These are phyloP conservation scores for Pholiota conissans DNA, from an alignment of 768 basidiomycete genomes.

Conservation along the genomic window DNA sequence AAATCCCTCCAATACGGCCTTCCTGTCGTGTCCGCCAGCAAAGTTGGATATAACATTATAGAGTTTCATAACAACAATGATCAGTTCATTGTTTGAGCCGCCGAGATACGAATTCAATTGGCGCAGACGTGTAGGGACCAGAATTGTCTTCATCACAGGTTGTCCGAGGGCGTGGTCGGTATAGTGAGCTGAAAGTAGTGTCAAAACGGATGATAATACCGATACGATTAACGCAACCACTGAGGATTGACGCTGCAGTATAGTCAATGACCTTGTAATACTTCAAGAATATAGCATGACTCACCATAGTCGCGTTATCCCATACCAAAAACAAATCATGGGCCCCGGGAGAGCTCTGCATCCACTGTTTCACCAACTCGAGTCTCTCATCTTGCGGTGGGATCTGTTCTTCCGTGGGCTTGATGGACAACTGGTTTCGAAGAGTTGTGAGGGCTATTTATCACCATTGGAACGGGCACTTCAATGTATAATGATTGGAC, in stretches of 20 bases:
- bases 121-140: slow-evolving; percentile 55
- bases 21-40: slow-evolving; percentile 65
- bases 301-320: slow-evolving; percentile 53
- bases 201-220: slow-evolving; percentile 58
- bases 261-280: neutral
- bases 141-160: slow-evolving; percentile 59
- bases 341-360: slow-evolving; percentile 55
- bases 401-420: slow-evolving; percentile 45
- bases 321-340: slow-evolving; percentile 64
- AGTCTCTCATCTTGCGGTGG: slow-evolving; percentile 61
- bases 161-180: slow-evolving; percentile 63
- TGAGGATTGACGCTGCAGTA: slow-evolving; percentile 42
- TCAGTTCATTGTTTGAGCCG: slow-evolving; percentile 62
- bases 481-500: neutral
- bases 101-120: slow-evolving; percentile 63
- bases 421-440: slow-evolving; percentile 62
- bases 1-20: slow-evolving; percentile 63
- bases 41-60: slow-evolving; percentile 62
- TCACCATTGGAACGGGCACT: slow-evolving; percentile 11
- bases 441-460: slow-evolving; percentile 47
- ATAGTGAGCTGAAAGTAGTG: slow-evolving; percentile 66
- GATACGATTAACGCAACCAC: slow-evolving; percentile 47
- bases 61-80: slow-evolving; percentile 65
- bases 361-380: slow-evolving; percentile 59
- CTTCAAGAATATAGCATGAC: slow-evolving; percentile 16